phyloP scores from a whole-genome alignment of 139 green algal genomes.

The Microglena sp. region DNA sequence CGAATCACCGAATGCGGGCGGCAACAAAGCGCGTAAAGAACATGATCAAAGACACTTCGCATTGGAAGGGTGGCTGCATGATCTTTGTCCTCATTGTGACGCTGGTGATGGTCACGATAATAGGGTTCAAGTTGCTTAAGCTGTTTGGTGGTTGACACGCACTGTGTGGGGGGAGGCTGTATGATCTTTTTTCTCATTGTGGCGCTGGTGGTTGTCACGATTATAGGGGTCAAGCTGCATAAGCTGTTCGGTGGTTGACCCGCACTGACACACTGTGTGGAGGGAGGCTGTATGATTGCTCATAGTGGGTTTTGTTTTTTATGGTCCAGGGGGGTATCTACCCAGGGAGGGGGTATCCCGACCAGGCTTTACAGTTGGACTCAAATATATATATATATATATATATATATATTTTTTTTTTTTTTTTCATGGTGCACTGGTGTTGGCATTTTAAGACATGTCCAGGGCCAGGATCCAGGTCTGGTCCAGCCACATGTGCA shows the following conservation, averaged over 20 bases:
- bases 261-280: too few relatives aligned
- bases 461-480: not conserved
- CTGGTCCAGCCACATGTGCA: not conserved
- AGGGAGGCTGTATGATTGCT: not conserved
- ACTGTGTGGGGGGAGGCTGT: not conserved
- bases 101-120: slow-evolving; percentile 50
- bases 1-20: slow-evolving; percentile 27
- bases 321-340: not conserved
- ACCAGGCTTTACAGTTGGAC: not conserved
- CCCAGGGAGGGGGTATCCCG: not conserved
- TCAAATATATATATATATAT: too few relatives aligned
- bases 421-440: not conserved
- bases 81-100: slow-evolving; percentile 55
- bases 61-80: slow-evolving; percentile 29
- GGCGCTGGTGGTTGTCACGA: not conserved
- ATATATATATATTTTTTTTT: too few relatives aligned
- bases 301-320: not conserved
- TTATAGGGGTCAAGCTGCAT: too few relatives aligned
- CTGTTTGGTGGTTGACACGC: slow-evolving; percentile 11
- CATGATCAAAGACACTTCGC: slow-evolving; percentile 5
- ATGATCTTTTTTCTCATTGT: not conserved
- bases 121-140: slow-evolving; percentile 37
- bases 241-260: too few relatives aligned
- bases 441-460: not conserved
- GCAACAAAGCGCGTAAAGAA: slow-evolving; percentile 16